Base-by-base conservation (phyloP, 78 protist genomes). In the Dictyostelium firmibasis region DNA sequence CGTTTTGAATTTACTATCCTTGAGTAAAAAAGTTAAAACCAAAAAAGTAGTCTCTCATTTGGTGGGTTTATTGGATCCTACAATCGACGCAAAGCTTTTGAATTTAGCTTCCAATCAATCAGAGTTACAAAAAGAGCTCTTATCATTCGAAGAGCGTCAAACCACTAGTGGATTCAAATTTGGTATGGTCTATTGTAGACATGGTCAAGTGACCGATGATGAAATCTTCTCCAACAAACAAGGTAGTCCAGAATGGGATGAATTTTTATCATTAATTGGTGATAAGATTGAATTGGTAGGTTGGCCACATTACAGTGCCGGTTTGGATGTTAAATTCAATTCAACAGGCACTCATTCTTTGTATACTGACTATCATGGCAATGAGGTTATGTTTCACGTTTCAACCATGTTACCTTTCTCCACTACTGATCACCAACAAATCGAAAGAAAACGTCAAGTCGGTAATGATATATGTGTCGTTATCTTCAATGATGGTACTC, bases 271-370 rank as follows among this genome's bases (percentile, higher is more conserved):
- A 50, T 74, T 96, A 9, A 16, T 96, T 6, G 97, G 97, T 6
- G 92, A 79, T 13, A 81, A 81, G 38, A 92, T 96, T 31, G 91
- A 75, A n/a, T 41, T 96, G 36, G 41, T 83, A 1, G 95, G 95
- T n/a, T 96, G 95, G 95, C 92, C 81, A 38, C 84, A 92, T 43
- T 96, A 96, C 47, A 50, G 92, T 50, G 97, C 94, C 9, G 97
- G 96, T 60, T 76, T 96, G n/a, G 97, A 96, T 91, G 96, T 96
- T 27, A 96, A 38, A 33, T 78, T 69, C 31, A 85, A 82, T 47
- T 77, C 93, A 7, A 83, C 95, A 36, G 97, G 97, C 33, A 91
- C 95, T 4, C 92, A 92, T 35, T 86, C 94, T n/a, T 31, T 92
- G 36, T 92, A 92, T 44, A 92, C 96, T 2, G 84, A 83, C 47